Evolutionary conservation across 352 stramenopile genomes (phyloP).

Genomic region (Phytopythium montanum): DNA sequence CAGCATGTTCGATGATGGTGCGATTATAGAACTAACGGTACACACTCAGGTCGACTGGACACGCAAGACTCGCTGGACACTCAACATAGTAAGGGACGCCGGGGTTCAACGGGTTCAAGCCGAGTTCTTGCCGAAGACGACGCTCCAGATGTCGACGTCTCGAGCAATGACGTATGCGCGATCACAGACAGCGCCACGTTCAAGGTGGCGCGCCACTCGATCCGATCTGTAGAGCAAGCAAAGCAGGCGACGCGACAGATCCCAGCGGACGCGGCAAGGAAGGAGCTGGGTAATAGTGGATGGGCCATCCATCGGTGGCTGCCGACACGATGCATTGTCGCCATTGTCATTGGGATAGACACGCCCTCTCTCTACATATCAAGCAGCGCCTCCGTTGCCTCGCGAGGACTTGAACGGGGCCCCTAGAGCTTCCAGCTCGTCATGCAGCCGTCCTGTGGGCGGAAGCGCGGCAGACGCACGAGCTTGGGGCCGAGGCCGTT

Average conservation of each 20-base stretch:
- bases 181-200: no score
- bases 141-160: conserved; percentile 41
- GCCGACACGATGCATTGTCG: neutral
- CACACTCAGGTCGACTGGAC: no score
- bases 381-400: neutral
- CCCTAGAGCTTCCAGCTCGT: conserved; percentile 64
- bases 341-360: neutral
- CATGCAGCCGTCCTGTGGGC: conserved; percentile 74
- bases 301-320: no score
- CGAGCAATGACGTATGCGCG: conserved; percentile 4
- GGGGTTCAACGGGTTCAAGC: conserved; percentile 6
- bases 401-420: neutral
- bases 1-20: neutral
- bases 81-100: neutral
- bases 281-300: neutral
- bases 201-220: neutral
- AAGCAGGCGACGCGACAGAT: neutral
- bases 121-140: conserved; percentile 37
- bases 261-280: neutral
- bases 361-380: neutral
- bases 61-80: neutral
- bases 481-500: conserved; percentile 60
- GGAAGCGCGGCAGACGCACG: conserved; percentile 55
- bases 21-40: neutral
- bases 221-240: neutral